phyloP scores from a whole-genome alignment of 768 basidiomycete genomes.

The Nevesoporus exiguus region DNA sequence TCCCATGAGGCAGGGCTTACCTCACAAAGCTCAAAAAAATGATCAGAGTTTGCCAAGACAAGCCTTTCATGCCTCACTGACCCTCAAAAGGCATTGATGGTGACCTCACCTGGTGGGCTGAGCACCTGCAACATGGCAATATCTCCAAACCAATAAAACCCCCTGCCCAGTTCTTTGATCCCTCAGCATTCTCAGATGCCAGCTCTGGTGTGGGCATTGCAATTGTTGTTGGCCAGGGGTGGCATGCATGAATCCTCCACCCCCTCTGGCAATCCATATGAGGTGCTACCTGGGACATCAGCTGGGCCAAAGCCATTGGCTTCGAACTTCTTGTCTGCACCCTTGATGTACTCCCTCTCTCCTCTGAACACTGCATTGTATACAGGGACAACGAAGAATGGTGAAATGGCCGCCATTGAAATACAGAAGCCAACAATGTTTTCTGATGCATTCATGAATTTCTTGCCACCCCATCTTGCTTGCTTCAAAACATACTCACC shows the following conservation, averaged over 20 bases:
- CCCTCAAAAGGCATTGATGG: neutral
- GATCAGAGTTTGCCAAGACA: neutral
- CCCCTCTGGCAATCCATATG: neutral
- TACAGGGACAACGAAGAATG: too few relatives aligned
- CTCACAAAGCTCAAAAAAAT: neutral
- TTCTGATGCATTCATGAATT: too few relatives aligned
- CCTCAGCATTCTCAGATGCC: neutral
- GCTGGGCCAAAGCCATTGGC: neutral
- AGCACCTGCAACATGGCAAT: neutral
- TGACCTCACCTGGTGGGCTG: neutral
- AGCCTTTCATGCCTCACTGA: neutral
- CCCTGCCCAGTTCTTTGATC: neutral
- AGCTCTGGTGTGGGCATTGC: slow-evolving; percentile 6
- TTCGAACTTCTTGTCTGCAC: too few relatives aligned
- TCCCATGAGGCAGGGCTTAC: neutral
- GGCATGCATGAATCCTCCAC: neutral
- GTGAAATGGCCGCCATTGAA: too few relatives aligned
- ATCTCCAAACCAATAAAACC: neutral
- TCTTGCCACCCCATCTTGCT: too few relatives aligned
- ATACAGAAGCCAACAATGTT: too few relatives aligned
- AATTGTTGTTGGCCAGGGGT: neutral
- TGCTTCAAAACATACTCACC: too few relatives aligned
- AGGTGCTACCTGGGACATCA: neutral
- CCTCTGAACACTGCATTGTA: too few relatives aligned
- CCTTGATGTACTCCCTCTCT: too few relatives aligned